Evolutionary conservation across 2,329 filamentous ascomycete species (phyloP), one percentile per base, ranked within the genome.

Genomic region (Neofusicoccum umdonicola): DNA sequence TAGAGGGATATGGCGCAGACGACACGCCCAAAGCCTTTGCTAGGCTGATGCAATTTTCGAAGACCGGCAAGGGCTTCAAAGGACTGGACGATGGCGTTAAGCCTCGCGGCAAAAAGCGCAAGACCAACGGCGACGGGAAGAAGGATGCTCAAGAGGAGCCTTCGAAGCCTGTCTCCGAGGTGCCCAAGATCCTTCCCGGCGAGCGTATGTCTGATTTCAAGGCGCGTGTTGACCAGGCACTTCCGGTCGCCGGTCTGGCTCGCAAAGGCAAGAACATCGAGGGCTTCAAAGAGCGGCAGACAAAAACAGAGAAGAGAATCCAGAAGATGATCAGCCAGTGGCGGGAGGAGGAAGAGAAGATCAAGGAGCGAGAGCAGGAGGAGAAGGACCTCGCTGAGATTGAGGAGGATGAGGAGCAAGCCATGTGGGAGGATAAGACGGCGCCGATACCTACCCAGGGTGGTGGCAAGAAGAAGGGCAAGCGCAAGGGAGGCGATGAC

Each of bases 21-120:
- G 95, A 98, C 78, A 93, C 91, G 1, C 95, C 95, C 0, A 90
- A 92, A 69, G 92, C 90, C 1, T 99, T 99, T 77, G 87, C 87
- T 67, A 88, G 93, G 12, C 80, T 98, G 67, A 95, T 98, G 90
- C 87, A 90, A 39, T 86, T 88, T 69, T 85, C 89, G 45, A 78
- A 81, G 15, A 83, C 86, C n/a, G 79, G 79, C 22, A 88, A 87
- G 72, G 75, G 73, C 50, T 83, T 84, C 4, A 85, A 84, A 9
- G 88, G 89, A 6, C 81, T 96, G 8, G 90, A 96, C 73, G 86
- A 95, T 68, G 91, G 91, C n/a, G 73, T 81, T 11, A 77, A 66
- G 60, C 69, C 70, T 37, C 78, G 78, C 27, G 76, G 72, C 22
- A 83, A 82, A 70, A 86, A 85, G 70, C 81, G 82, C 52, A 85